Base-by-base conservation (phyloP, 2,329 filamentous ascomycete genomes). In the Fusarium begoniae region DNA sequence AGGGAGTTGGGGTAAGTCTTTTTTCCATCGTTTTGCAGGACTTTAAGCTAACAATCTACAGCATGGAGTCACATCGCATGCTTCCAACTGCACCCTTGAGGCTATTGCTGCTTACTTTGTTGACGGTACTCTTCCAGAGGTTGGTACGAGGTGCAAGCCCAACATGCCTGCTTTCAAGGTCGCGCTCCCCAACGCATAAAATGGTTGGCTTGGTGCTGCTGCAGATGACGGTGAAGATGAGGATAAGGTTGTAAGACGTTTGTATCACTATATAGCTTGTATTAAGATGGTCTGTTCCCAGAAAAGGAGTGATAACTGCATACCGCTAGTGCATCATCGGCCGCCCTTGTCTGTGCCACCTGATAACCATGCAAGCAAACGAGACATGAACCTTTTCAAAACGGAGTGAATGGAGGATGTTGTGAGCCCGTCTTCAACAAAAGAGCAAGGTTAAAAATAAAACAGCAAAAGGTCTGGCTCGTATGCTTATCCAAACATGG, bases 1-100 rank as follows among this genome's bases (percentile, higher is more conserved):
- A 71, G n/a, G 75, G 75, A 5, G 58, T 74, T 17, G 75, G 75
- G 1, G 75, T 77, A 66, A 72, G 75, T 69, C 8, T 53, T 12
- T 5, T 5, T 4, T 4, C 22, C 13, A 8, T 28, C 8, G 1
- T 12, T 11, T 18, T 8, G 13, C 4, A 15, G 5, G 1, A 10
- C 6, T 9, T 8, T 7, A 2, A 11, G 22, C 68, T 74, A 22
- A 74, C 22, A 4, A 0, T 15, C 4, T 26, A 20, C 9, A 74
- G 72, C 72, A 74, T 5, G 72, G 72, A 17, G 63, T 74, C 4
- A 75, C 72, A 2, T 61, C 60, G 3, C 72, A 75, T 20, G 56
- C 68, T 5, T 74, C 72, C 0, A 65, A 65, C 15, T 74, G 72
- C 4, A 74, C 66, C 9, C 37, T 66, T 12, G 9, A 60, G 6